Evolutionary conservation across 2,329 filamentous ascomycete genomes (phyloP).

Genomic region (Plenodomus tracheiphilus): DNA sequence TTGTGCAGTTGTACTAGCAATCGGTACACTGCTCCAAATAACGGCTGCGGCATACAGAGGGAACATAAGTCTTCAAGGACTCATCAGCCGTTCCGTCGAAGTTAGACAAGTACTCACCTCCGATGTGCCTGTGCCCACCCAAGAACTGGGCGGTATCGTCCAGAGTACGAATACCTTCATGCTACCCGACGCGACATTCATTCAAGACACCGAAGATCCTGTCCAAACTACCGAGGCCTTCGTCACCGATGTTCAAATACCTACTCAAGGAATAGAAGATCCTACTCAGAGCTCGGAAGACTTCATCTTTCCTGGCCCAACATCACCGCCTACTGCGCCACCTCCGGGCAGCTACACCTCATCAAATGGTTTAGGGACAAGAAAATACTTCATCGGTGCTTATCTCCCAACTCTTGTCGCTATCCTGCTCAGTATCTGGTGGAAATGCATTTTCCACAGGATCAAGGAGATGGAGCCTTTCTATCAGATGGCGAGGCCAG

Average conservation of each 20-base stretch:
- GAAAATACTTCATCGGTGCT: conserved; percentile 4
- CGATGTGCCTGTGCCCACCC: neutral
- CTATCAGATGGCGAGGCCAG: too few species aligned
- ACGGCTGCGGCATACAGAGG: neutral
- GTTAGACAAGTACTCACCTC: neutral
- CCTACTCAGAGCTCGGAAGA: too few species aligned
- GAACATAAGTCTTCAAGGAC: neutral
- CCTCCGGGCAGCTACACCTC: neutral
- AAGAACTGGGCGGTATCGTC: neutral
- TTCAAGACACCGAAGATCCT: too few species aligned
- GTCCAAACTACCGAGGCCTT: too few species aligned
- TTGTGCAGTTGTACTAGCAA: neutral
- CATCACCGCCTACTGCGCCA: neutral
- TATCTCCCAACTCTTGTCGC: conserved; percentile 13
- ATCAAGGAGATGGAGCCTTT: too few species aligned
- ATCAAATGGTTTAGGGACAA: neutral
- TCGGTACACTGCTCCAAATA: neutral
- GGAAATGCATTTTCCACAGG: too few species aligned
- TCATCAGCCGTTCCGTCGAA: neutral
- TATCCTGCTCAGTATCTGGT: too few species aligned
- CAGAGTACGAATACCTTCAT: neutral
- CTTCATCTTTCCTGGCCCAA: too few species aligned
- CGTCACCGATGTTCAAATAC: too few species aligned
- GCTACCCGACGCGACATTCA: too few species aligned
- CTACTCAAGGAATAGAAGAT: too few species aligned